Evolutionary conservation across 2,329 filamentous ascomycete species (phyloP).

Genomic region (Juglanconis sp.): DNA sequence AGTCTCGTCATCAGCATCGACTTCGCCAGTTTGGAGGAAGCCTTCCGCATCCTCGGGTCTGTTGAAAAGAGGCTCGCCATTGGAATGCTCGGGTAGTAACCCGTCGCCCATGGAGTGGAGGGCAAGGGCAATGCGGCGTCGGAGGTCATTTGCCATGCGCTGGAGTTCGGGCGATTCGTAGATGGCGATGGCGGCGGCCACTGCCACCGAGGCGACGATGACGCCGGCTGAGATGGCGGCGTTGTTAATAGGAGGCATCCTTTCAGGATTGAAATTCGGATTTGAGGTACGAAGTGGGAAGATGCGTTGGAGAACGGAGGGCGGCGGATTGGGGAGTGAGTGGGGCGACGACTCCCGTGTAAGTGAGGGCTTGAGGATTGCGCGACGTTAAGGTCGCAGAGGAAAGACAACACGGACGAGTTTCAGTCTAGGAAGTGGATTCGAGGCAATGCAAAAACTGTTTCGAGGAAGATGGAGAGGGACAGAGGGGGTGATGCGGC

Average conservation of each 20-base stretch:
- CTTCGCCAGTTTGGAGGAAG: slow-evolving; percentile 51
- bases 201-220: slow-evolving; percentile 54
- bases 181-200: slow-evolving; percentile 56
- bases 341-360: slow-evolving; percentile 11
- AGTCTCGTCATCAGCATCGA: slow-evolving; percentile 62
- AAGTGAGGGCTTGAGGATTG: slow-evolving; percentile 4
- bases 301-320: slow-evolving; percentile 4
- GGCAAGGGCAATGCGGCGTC: slow-evolving; percentile 58
- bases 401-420: background rate
- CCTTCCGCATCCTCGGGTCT: slow-evolving; percentile 64
- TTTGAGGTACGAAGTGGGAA: background rate
- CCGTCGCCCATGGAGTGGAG: slow-evolving; percentile 58
- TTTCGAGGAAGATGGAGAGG: background rate
- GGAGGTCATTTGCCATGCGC: slow-evolving; percentile 58
- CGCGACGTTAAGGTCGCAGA: background rate
- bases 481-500: background rate
- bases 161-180: slow-evolving; percentile 64
- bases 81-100: slow-evolving; percentile 41
- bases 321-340: slow-evolving; percentile 1
- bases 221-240: slow-evolving; percentile 54
- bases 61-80: slow-evolving; percentile 57
- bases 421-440: background rate
- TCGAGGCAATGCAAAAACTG: background rate
- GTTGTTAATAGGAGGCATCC: slow-evolving; percentile 56
- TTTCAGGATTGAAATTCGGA: slow-evolving; percentile 12